Evolutionary conservation across 352 stramenopile genomes (phyloP).

Genomic region (Phytophthora hibernalis): DNA sequence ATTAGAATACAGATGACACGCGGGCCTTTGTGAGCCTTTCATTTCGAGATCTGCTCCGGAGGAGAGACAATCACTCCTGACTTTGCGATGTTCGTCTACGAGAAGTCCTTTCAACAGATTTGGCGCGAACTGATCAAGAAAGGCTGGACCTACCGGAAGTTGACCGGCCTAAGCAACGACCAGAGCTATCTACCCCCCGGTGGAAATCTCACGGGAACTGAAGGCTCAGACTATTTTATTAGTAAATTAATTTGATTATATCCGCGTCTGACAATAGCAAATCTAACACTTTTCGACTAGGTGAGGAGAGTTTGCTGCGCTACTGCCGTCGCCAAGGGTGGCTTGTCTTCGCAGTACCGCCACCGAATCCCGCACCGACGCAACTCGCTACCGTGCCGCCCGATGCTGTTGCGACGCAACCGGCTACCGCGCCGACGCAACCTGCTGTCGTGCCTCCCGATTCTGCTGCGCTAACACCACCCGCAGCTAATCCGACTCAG

Average conservation of each 20-base stretch:
- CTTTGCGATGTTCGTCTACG: constrained; percentile 2
- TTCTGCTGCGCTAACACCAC: no score
- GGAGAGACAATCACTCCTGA: constrained; percentile 7
- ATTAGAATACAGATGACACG: constrained; percentile 15
- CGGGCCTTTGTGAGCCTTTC: background rate
- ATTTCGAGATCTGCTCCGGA: constrained; percentile 5
- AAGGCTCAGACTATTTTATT: constrained; percentile 8
- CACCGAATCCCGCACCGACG: no score
- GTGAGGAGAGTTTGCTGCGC: no score
- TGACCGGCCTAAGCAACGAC: constrained; percentile 6
- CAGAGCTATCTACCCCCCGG: background rate
- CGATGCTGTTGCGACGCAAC: no score
- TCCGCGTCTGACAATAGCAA: no score
- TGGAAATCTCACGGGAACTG: constrained; percentile 9
- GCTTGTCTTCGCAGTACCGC: no score
- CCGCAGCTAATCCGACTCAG: no score
- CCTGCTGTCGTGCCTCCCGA: no score
- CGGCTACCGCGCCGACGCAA: no score
- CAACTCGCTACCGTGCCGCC: no score
- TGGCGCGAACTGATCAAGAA: constrained; percentile 17
- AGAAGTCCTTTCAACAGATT: constrained; percentile 18
- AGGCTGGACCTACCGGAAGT: constrained; percentile 8
- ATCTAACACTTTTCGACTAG: no score
- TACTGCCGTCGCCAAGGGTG: no score
- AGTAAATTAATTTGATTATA: background rate